Conservation (phyloP, 208 protist species). For the Porcisia deanei region DNA sequence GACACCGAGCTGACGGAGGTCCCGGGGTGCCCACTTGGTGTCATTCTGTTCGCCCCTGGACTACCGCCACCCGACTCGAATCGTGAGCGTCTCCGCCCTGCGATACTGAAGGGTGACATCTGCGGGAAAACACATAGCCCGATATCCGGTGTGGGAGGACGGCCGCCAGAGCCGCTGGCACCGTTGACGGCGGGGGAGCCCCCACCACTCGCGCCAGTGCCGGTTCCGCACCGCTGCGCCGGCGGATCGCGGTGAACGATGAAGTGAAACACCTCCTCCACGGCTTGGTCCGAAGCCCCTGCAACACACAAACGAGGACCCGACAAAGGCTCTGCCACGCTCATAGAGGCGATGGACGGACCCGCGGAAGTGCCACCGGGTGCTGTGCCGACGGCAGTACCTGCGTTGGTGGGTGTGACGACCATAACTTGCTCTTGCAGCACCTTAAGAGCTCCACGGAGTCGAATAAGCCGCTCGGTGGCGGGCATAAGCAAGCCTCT, state of each 20-base stretch:
- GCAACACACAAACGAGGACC: slow-evolving; percentile 21
- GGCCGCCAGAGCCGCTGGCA: slow-evolving; percentile 6
- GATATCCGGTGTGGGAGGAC: slow-evolving; percentile 17
- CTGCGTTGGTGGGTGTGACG: not conserved
- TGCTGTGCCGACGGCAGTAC: not conserved
- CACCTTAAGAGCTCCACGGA: slow-evolving; percentile 39
- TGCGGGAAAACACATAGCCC: slow-evolving; percentile 1
- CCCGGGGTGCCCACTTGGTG: not conserved
- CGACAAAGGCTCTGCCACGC: not conserved
- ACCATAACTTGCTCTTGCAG: slow-evolving; percentile 27
- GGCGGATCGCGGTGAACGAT: slow-evolving; percentile 26
- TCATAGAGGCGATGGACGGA: not conserved
- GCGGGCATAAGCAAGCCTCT: slow-evolving; percentile 31
- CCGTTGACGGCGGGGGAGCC: slow-evolving; percentile 9
- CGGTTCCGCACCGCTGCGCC: not conserved
- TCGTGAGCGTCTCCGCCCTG: slow-evolving; percentile 9
- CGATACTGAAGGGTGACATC: not conserved
- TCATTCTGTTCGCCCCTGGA: not conserved
- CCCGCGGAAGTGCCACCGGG: not conserved
- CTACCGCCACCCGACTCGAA: not conserved
- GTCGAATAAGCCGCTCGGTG: slow-evolving; percentile 54
- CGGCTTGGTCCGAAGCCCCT: slow-evolving; percentile 13
- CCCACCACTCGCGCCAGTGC: not conserved
- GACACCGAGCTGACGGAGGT: slow-evolving; percentile 10
- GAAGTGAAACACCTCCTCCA: slow-evolving; percentile 30